Evolutionary conservation across 2,329 filamentous ascomycete genomes (phyloP).

Genomic region (Colletotrichum noveboracense): DNA sequence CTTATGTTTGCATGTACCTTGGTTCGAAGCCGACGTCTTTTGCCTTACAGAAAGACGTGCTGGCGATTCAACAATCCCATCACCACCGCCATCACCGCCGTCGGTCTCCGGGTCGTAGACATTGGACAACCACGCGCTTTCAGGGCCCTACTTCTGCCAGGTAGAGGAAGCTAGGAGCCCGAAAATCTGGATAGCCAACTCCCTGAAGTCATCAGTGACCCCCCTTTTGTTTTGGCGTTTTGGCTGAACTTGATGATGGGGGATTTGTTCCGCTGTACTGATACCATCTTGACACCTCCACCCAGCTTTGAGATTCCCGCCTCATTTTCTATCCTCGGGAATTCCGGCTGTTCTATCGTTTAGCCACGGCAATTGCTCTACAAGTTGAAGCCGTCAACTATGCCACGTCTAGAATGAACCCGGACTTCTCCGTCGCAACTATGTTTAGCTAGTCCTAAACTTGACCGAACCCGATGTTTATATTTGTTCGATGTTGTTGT

Average conservation of each 20-base stretch:
- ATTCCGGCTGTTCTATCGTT: neutral
- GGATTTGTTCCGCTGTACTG: no score
- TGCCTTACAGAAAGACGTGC: no score
- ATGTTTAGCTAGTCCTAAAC: no score
- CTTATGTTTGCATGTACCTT: no score
- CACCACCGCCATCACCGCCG: no score
- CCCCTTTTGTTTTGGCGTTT: neutral
- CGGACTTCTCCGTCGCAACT: neutral
- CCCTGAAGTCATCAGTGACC: neutral
- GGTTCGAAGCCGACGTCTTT: no score
- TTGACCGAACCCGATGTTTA: no score
- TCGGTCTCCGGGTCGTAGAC: no score
- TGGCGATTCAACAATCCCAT: no score
- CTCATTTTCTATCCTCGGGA: neutral
- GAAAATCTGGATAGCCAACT: neutral
- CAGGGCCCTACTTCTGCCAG: neutral
- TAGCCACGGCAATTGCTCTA: accelerated
- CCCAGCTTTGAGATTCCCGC: neutral
- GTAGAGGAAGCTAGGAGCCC: neutral
- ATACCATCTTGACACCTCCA: neutral
- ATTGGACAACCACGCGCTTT: neutral
- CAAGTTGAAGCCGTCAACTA: neutral
- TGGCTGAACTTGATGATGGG: neutral
- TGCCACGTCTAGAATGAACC: neutral
- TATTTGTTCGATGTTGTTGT: no score